Evolutionary conservation across 768 basidiomycete species (phyloP), one percentile per base, ranked within the genome.

Genomic region (Russula earlei): DNA sequence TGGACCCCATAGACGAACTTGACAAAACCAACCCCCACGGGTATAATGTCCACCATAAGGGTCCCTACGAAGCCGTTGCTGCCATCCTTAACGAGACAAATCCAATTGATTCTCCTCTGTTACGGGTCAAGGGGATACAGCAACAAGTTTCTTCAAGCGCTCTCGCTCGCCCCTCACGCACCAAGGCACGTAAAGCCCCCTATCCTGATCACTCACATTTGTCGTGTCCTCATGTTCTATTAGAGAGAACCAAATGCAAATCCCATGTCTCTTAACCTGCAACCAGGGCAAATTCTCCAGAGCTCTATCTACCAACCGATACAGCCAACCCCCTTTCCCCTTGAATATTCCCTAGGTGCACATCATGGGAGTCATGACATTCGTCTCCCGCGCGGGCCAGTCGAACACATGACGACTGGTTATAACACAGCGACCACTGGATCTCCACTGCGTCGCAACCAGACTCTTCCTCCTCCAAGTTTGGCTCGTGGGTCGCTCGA

Each of bases 1-100:
- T 89, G 49, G 87, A 89, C 70, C 75, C 76, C 29, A 84, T 91
- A 58, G 87, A 91, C 65, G 84, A 87, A 67, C 69, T 90, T 33
- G 88, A 90, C 66, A 85, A 87, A 66, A 79, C 80, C 6, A 84
- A 82, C 67, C 85, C 87, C 2, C 74, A 82, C 55, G 87, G 87
- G 4, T 57, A 75, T 8, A 68, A 74, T 17, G 69, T 84, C 58
- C 87, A 89, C 65, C 85, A 89, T 62, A 73, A 72, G 31, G 83
- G 86, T 0, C 86, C 85, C n/a, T 91, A 89, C 63, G 85, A 90
- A 64, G 84, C 77, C 2, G 74, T 78, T 38, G 66, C 66, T 37
- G 62, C 59, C 36, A 49, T 58, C 25, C 59, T 62, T 25, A 45
- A 46, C 48, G 53, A 52, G 31, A 44, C 53, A 4, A 49, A 46